Conservation (phyloP, 495 filamentous ascomycete genomes). For the Hyaloscypha hepaticicola region DNA sequence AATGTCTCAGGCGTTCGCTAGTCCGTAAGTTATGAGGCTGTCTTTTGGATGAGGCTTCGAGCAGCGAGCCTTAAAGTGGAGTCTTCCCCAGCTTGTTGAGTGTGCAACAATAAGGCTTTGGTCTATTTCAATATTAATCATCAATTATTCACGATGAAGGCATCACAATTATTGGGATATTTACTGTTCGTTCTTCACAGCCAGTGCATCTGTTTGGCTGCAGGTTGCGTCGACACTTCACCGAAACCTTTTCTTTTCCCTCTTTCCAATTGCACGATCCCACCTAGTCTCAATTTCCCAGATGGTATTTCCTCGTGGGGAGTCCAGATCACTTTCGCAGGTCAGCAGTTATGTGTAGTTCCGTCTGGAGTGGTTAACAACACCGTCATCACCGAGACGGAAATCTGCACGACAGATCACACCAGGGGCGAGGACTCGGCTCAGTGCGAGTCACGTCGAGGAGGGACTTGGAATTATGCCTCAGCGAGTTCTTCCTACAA, state of each 20-base stretch:
- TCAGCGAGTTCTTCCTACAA: not conserved
- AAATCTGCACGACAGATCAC: not conserved
- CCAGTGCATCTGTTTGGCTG: not conserved
- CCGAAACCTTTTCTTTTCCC: not conserved
- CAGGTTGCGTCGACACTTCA: not conserved
- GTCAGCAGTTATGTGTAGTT: not conserved
- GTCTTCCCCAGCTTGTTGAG: too few species aligned
- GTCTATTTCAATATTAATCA: too few species aligned
- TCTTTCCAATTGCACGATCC: not conserved
- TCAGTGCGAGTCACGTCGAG: not conserved
- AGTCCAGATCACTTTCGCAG: not conserved
- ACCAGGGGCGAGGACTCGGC: not conserved
- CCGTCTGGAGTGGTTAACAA: not conserved
- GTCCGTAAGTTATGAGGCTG: too few species aligned
- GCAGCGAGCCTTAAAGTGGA: too few species aligned
- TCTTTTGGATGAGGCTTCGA: too few species aligned
- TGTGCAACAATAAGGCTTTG: too few species aligned
- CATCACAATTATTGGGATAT: too few species aligned
- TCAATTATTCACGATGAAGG: too few species aligned
- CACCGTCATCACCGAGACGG: not conserved
- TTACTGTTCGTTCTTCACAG: too few species aligned
- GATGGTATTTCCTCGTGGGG: not conserved
- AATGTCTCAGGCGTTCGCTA: too few species aligned
- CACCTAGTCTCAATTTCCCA: not conserved
- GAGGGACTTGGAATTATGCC: not conserved